phyloP scores from a whole-genome alignment of 306 rosid genomes.

The Malus domestica region DNA sequence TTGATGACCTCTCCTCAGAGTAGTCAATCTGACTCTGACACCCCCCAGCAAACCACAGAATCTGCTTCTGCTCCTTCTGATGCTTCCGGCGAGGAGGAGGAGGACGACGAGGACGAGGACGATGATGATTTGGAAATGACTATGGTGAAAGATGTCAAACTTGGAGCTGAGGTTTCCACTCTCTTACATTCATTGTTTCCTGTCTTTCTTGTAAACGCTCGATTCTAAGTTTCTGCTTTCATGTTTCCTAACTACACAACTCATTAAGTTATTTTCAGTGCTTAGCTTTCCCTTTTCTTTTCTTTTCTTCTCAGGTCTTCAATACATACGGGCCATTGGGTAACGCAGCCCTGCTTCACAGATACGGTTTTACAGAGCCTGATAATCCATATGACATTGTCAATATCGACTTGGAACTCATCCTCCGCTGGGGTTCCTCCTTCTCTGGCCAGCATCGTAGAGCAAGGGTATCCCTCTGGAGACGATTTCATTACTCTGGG shows the following conservation, averaged over 20 bases:
- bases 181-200: background rate
- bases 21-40: conserved; percentile 23
- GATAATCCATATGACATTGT: conserved; percentile 67
- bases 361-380: conserved; percentile 88
- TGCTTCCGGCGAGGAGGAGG: conserved; percentile 11
- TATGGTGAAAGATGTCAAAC: conserved; percentile 67
- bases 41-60: background rate
- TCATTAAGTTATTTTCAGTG: too few species aligned
- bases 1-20: conserved; percentile 53
- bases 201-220: background rate
- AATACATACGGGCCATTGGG: conserved; percentile 81
- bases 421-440: conserved; percentile 59
- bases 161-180: conserved; percentile 62
- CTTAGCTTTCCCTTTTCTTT: background rate
- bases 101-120: conserved; percentile 24
- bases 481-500: conserved; percentile 50
- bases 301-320: conserved; percentile 47
- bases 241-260: too few species aligned
- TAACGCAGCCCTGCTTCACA: conserved; percentile 88
- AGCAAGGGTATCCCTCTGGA: conserved; percentile 72
- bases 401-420: conserved; percentile 73
- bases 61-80: background rate
- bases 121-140: conserved; percentile 65
- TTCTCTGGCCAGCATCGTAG: conserved; percentile 56
- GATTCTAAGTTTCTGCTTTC: too few species aligned